Base-by-base conservation (phyloP, 345 rosid species). In the Citrus glauca region DNA sequence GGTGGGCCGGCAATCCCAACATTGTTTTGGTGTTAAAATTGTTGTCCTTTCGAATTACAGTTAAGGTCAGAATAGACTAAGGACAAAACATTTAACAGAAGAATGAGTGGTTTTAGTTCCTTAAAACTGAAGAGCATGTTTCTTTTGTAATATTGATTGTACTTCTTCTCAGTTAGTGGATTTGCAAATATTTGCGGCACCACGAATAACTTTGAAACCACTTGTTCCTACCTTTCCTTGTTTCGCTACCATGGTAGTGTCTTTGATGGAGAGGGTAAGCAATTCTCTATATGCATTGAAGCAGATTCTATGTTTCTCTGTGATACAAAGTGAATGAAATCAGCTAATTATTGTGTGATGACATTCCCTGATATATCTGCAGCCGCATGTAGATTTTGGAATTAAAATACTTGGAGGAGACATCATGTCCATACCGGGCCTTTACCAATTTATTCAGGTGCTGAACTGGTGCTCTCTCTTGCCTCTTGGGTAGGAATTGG, bases 351-450 rank as follows among this genome's bases (percentile, higher is more conserved):
- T 45, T 55, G 53, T n/a, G 8, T 72, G 60, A 48, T 53, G 68
- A 66, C 67, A 71, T 30, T 45, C 30, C 20, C 48, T 30, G 67
- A 6, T 76, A 33, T 79, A 13, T 76, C 32, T 81, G 80, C 90
- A 92, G 97, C 97, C 97, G 19, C 88, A 88, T 61, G 88, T 91
- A 59, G 97, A 91, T 77, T 92, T 92, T 75, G 97, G 97, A 84
- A 71, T 91, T 72, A 85, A 84, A 79, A 80, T 92, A 69, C 88
- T 88, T 37, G 97, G 97, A 78, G 97, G 93, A 50, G 97, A 92
- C 85, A 65, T 92, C 76, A 92, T 92, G 95, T 88, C 97, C 48
- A 90, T 92, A 80, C 95, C 95, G 1, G 93, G 92, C 71, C 88
- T 92, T 73, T 91, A 91, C 87, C 90, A 84, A 66, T 85, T 87